Percentiles rank a stretch among this genome's conserved stretches.
phyloP scores from a whole-genome alignment of 305 asterid genomes.

The Fraxinus floribunda region DNA sequence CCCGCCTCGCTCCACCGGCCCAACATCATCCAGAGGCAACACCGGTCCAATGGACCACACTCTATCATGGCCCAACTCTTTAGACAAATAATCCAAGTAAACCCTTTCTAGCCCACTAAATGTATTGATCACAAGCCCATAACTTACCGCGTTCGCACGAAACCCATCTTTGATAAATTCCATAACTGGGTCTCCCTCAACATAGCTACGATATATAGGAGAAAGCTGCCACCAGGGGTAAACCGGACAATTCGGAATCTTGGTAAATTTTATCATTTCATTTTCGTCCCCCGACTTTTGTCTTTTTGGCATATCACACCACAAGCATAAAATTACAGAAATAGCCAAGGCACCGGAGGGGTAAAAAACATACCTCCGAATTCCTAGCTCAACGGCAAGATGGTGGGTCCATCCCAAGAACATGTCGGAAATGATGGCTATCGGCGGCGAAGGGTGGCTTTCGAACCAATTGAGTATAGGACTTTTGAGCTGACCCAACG shows the following conservation, averaged over 20 bases:
- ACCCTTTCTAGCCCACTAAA: slow-evolving; percentile 44
- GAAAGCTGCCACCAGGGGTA: slow-evolving; percentile 79
- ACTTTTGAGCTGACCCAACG: slow-evolving; percentile 34
- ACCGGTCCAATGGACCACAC: slow-evolving; percentile 72
- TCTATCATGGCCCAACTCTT: slow-evolving; percentile 46
- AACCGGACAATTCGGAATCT: slow-evolving; percentile 46
- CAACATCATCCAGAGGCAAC: slow-evolving; percentile 34
- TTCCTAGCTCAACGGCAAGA: slow-evolving; percentile 46
- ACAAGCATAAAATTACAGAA: slow-evolving; percentile 38
- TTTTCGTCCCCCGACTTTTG: slow-evolving; percentile 14
- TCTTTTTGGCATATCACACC: slow-evolving; percentile 50
- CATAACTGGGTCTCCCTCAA: slow-evolving; percentile 36
- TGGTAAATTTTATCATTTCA: slow-evolving; percentile 33
- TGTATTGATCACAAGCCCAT: slow-evolving; percentile 58
- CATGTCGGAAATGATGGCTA: slow-evolving; percentile 61
- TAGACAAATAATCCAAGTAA: slow-evolving; percentile 39
- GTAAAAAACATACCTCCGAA: slow-evolving; percentile 58
- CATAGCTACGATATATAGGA: slow-evolving; percentile 49
- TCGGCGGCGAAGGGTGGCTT: slow-evolving; percentile 62
- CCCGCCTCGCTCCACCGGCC: slow-evolving; percentile 49
- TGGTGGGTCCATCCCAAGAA: slow-evolving; percentile 63
- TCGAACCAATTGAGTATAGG: slow-evolving; percentile 55
- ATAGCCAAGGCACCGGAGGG: slow-evolving; percentile 67
- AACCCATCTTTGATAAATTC: slow-evolving; percentile 39
- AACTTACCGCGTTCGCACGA: slow-evolving; percentile 31